Conservation (phyloP, 2,329 filamentous ascomycete species). For the Colletotrichum karsti region DNA sequence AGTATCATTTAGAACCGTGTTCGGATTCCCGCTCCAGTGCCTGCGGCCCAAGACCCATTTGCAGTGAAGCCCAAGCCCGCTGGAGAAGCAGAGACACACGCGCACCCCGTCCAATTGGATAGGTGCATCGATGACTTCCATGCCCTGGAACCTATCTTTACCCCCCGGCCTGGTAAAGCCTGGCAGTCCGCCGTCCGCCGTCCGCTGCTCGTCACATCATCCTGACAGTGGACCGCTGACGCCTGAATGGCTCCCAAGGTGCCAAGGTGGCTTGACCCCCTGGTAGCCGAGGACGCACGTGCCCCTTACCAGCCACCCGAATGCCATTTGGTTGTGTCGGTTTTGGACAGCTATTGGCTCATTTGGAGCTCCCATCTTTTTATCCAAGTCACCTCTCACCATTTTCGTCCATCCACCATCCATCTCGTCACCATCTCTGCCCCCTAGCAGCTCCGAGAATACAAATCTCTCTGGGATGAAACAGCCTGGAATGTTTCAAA, state of each 20-base stretch:
- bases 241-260: conserved; percentile 6
- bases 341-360: background rate
- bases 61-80: conserved; percentile 17
- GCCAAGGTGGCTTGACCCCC: conserved; percentile 16
- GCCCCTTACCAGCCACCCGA: conserved; percentile 25
- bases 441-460: background rate
- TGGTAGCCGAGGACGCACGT: conserved; percentile 14
- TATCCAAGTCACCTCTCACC: background rate
- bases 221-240: conserved; percentile 15
- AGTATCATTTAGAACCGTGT: conserved; percentile 24
- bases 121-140: background rate
- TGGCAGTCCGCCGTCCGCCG: conserved; percentile 1
- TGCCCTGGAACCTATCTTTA: background rate
- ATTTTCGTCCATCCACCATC: background rate
- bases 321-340: background rate
- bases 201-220: conserved; percentile 27
- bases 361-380: background rate
- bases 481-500: conserved; percentile 27
- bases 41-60: conserved; percentile 22
- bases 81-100: background rate
- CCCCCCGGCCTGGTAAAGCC: background rate
- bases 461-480: conserved; percentile 19
- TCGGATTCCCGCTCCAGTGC: conserved; percentile 17
- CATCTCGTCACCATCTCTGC: background rate
- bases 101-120: background rate